A percentile compares a stretch with the other conserved stretches of the same genome.
phyloP scores from a whole-genome alignment of 352 stramenopile genomes.

The Globisporangium okanoganense region DNA sequence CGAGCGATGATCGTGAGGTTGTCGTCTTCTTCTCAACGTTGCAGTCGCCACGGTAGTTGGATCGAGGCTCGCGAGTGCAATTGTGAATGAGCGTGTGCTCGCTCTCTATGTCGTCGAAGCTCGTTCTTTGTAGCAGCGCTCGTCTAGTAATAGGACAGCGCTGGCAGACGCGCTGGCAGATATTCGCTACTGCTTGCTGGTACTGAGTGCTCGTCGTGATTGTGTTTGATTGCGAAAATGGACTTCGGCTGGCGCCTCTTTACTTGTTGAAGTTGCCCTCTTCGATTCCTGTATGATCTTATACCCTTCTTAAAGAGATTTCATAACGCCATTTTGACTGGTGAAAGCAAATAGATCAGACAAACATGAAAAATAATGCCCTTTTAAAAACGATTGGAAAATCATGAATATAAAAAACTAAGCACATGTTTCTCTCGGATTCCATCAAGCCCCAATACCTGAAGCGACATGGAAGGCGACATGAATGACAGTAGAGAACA shows the following conservation, averaged over 20 bases:
- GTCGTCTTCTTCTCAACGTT: background rate
- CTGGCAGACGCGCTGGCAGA: too few relatives aligned
- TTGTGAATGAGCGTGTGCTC: background rate
- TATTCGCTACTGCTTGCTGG: too few relatives aligned
- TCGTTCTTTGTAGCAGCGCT: background rate
- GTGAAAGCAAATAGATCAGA: background rate
- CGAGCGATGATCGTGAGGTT: background rate
- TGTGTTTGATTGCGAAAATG: background rate
- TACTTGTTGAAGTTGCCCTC: slow-evolving; percentile 5
- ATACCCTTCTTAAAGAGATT: background rate
- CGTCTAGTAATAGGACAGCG: background rate
- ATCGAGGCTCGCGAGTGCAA: slow-evolving; percentile 4
- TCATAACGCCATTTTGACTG: background rate
- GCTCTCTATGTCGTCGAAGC: too few relatives aligned
- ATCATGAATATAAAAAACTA: background rate
- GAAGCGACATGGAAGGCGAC: slow-evolving; percentile 2
- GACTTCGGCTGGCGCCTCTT: background rate
- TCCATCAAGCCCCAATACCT: background rate
- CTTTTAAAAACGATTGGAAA: background rate
- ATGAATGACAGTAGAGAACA: slow-evolving; percentile 1
- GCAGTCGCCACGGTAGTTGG: background rate
- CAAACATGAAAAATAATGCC: background rate
- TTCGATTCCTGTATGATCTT: background rate
- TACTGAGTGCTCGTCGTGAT: background rate
- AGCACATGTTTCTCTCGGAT: background rate